Percentiles rank a stretch among this genome's conserved stretches.
Conservation (phyloP, 2,329 filamentous ascomycete species). For the Phyllosticta citriasiana region DNA sequence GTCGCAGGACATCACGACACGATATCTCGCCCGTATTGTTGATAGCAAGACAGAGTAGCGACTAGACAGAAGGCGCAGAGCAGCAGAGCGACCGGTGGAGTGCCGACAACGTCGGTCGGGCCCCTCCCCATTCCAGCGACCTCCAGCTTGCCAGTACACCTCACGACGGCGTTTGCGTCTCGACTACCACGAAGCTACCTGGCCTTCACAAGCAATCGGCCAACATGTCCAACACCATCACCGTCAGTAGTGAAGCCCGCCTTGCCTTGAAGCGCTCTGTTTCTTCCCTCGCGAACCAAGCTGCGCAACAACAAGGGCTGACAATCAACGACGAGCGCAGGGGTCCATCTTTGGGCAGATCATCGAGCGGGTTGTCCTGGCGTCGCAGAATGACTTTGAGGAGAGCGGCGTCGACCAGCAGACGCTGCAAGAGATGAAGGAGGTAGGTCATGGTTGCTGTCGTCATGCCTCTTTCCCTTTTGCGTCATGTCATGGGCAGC, state of each 20-base stretch:
- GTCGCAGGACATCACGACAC: slow-evolving; percentile 4
- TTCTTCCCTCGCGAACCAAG: neutral
- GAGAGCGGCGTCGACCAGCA: slow-evolving; percentile 85
- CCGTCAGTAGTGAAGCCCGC: slow-evolving; percentile 8
- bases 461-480: neutral
- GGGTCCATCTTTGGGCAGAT: slow-evolving; percentile 84
- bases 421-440: slow-evolving; percentile 76
- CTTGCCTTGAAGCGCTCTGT: neutral
- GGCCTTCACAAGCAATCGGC: slow-evolving; percentile 6
- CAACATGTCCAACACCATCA: slow-evolving; percentile 9
- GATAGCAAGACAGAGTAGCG: slow-evolving; percentile 12
- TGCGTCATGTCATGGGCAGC: neutral
- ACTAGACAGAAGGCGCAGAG: slow-evolving; percentile 10
- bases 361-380: slow-evolving; percentile 57
- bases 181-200: neutral
- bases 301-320: neutral
- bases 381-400: slow-evolving; percentile 87
- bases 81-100: slow-evolving; percentile 6
- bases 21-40: slow-evolving; percentile 3
- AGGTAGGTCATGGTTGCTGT: slow-evolving; percentile 51
- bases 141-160: slow-evolving; percentile 6
- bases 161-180: slow-evolving; percentile 7
- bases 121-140: slow-evolving; percentile 1
- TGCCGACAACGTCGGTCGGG: slow-evolving; percentile 10
- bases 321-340: slow-evolving; percentile 23